phyloP scores from a whole-genome alignment of 2,329 filamentous ascomycete species.

The Colletotrichum endophyticum region DNA sequence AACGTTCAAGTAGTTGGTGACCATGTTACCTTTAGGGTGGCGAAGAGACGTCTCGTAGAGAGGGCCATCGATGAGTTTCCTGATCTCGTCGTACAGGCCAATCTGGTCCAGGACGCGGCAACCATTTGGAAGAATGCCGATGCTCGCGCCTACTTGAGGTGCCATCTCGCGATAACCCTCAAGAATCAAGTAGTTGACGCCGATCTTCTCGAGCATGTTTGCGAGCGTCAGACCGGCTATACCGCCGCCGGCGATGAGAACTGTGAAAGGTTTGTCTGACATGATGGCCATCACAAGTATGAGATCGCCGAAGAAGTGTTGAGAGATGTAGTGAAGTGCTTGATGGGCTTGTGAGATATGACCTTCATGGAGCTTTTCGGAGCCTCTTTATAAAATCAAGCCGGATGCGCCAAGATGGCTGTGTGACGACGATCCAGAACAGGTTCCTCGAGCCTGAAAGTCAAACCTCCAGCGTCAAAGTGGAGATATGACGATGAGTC shows the following conservation, averaged over 20 bases:
- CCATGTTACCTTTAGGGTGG: neutral
- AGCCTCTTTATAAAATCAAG: neutral
- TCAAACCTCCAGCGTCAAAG: neutral
- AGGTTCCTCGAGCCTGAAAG: neutral
- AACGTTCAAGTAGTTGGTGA: neutral
- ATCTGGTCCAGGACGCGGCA: slow-evolving; percentile 54
- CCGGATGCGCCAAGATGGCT: neutral
- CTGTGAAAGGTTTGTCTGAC: neutral
- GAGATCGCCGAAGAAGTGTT: neutral
- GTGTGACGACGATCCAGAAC: neutral
- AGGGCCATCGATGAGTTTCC: neutral
- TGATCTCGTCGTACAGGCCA: slow-evolving; percentile 34
- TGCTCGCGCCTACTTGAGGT: slow-evolving; percentile 50
- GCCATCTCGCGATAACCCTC: slow-evolving; percentile 45
- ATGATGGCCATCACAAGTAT: neutral
- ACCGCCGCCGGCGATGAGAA: neutral
- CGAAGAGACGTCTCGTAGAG: neutral
- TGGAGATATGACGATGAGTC: neutral
- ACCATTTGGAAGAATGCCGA: slow-evolving; percentile 48
- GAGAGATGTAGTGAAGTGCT: neutral
- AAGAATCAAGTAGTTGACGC: slow-evolving; percentile 53
- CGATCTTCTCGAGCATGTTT: slow-evolving; percentile 43
- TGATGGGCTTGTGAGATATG: neutral
- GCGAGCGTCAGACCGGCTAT: slow-evolving; percentile 23
- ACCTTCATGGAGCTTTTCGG: neutral